Percentiles rank a stretch among this genome's conserved stretches.
phyloP scores from a whole-genome alignment of 495 filamentous ascomycete genomes.

The Haplographium delicatum region DNA sequence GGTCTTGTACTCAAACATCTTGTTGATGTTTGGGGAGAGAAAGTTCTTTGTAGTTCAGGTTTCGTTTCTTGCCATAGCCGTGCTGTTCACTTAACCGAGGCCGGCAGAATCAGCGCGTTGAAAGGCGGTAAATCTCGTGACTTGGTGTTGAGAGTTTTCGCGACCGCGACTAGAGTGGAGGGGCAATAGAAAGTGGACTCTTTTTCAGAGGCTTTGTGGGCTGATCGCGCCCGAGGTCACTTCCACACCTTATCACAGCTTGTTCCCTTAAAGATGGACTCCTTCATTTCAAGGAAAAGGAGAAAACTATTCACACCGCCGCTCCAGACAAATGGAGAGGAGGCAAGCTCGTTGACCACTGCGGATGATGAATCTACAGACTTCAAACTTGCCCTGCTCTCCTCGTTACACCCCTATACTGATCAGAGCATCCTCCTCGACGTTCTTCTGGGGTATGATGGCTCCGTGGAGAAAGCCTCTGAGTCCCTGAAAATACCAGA shows the following conservation, averaged over 20 bases:
- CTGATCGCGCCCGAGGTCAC: no score
- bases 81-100: no score
- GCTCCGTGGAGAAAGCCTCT: constrained; percentile 63
- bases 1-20: constrained; percentile 90
- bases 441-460: constrained; percentile 67
- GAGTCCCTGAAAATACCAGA: constrained; percentile 37
- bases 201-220: no score
- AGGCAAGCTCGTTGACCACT: constrained; percentile 20
- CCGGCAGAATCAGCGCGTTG: no score
- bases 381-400: constrained; percentile 76
- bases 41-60: no score
- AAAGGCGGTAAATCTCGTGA: no score
- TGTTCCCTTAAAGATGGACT: constrained; percentile 52
- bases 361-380: constrained; percentile 74
- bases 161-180: no score
- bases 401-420: constrained; percentile 63
- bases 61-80: no score
- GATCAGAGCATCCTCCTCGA: constrained; percentile 69
- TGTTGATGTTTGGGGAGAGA: no score
- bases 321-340: neutral
- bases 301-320: constrained; percentile 25
- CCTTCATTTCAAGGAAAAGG: constrained; percentile 50
- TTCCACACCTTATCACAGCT: no score
- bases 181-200: no score
- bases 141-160: no score